phyloP scores from a whole-genome alignment of 2,329 filamentous ascomycete species.

The Dactylonectria estremocensis region DNA sequence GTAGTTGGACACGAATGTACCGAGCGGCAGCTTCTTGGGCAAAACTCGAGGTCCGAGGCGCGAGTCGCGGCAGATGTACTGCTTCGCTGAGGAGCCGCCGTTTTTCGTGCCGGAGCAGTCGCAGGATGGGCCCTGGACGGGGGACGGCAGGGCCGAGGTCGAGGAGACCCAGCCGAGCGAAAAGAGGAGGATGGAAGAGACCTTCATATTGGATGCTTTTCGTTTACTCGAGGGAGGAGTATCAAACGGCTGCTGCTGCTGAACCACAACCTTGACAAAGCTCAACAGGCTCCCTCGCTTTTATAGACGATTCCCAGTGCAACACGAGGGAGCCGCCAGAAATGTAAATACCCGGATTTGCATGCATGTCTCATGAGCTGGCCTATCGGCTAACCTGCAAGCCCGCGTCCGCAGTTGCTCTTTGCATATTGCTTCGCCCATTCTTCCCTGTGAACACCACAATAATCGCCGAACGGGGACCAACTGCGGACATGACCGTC shows the following conservation, averaged over 20 bases:
- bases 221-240: neutral
- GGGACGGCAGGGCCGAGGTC: constrained; percentile 33
- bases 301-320: neutral
- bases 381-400: constrained; percentile 23
- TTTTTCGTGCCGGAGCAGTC: constrained; percentile 44
- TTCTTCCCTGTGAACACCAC: constrained; percentile 7
- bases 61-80: constrained; percentile 55
- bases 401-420: neutral
- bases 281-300: neutral
- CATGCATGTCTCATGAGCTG: constrained; percentile 24
- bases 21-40: constrained; percentile 54
- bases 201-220: constrained; percentile 34
- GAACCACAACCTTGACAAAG: neutral
- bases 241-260: neutral
- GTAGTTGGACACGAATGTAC: constrained; percentile 51
- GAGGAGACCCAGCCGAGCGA: constrained; percentile 36
- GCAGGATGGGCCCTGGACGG: constrained; percentile 30
- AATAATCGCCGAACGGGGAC: neutral
- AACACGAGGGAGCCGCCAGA: neutral
- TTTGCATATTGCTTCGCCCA: constrained; percentile 16
- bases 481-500: neutral
- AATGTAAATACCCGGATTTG: constrained; percentile 2
- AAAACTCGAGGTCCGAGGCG: constrained; percentile 56
- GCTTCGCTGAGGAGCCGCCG: constrained; percentile 28
- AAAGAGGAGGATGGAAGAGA: constrained; percentile 32